These are phyloP conservation scores for Herpetospermum pedunculosum DNA, from an alignment of 306 rosid genomes.

Conservation along the genomic window DNA sequence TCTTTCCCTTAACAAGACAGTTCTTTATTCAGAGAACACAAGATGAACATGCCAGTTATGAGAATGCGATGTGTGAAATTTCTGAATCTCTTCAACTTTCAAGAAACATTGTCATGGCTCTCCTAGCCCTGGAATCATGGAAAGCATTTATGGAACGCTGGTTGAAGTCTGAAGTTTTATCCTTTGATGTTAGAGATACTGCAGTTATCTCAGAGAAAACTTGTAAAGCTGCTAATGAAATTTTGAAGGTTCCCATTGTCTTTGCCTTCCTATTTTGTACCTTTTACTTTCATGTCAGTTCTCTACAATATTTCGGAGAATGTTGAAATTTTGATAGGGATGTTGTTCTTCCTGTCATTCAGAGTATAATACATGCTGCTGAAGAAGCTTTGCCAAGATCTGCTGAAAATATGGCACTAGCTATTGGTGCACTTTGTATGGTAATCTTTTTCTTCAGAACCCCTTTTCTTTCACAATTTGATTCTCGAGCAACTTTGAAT, in stretches of 20 bases:
- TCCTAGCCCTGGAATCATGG: slow-evolving; percentile 84
- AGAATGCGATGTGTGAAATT: slow-evolving; percentile 55
- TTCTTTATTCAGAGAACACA: slow-evolving; percentile 35
- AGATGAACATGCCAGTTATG: slow-evolving; percentile 58
- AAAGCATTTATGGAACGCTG: slow-evolving; percentile 69
- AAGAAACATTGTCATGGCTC: slow-evolving; percentile 69
- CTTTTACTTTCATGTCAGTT: slow-evolving; percentile 8
- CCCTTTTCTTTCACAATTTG: slow-evolving; percentile 10
- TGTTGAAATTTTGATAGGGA: background rate
- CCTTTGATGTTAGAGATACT: slow-evolving; percentile 43
- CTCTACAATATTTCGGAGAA: slow-evolving; percentile 6
- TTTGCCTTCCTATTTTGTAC: slow-evolving; percentile 8
- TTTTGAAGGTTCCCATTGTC: slow-evolving; percentile 49
- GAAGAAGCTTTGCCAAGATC: slow-evolving; percentile 79
- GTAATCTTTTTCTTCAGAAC: slow-evolving; percentile 30
- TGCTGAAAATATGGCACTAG: slow-evolving; percentile 91
- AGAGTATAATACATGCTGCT: slow-evolving; percentile 56
- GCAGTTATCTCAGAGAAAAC: slow-evolving; percentile 45
- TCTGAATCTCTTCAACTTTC: slow-evolving; percentile 83
- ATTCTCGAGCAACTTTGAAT: slow-evolving; percentile 8
- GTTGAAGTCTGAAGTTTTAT: slow-evolving; percentile 53
- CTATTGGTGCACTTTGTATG: slow-evolving; percentile 81
- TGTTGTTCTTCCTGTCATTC: slow-evolving; percentile 24
- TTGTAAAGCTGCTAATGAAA: slow-evolving; percentile 61
- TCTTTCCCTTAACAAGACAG: slow-evolving; percentile 15